Percentiles rank a stretch among this genome's conserved stretches.
These are phyloP conservation scores for Bromus sterilis DNA, from an alignment of 176 grass and related monocot species.

Conservation along the genomic window DNA sequence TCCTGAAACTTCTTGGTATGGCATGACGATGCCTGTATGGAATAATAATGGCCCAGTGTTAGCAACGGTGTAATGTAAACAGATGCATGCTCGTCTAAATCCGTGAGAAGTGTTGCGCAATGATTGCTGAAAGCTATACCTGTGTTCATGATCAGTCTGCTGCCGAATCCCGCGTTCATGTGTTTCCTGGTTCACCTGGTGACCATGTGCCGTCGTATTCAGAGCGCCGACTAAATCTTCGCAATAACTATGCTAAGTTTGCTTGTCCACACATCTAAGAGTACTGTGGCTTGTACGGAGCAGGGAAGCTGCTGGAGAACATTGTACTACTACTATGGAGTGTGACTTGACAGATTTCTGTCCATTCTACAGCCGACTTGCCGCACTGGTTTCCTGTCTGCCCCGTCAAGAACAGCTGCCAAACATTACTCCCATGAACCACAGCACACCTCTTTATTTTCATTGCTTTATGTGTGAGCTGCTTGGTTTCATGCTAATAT, in stretches of 20 bases:
- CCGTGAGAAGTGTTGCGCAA: neutral
- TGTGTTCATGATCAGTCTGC: neutral
- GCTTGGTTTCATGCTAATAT: neutral
- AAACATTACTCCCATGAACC: neutral
- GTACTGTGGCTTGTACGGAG: neutral
- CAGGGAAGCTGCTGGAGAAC: neutral
- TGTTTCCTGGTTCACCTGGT: neutral
- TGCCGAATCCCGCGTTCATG: neutral
- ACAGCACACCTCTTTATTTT: neutral
- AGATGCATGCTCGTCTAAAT: neutral
- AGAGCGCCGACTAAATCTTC: neutral
- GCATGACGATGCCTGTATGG: neutral
- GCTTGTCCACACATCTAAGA: neutral
- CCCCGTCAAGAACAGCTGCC: neutral
- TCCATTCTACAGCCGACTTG: neutral
- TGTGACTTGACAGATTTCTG: neutral
- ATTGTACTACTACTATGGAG: neutral
- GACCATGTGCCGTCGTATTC: neutral
- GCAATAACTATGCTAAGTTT: neutral
- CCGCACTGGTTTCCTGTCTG: neutral
- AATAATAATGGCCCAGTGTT: conserved; percentile 1
- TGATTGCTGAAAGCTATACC: neutral
- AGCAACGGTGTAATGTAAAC: neutral
- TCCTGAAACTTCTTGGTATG: neutral
- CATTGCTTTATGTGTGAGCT: too few species aligned